Base-by-base conservation (phyloP, 2,329 filamentous ascomycete genomes). In the Alternaria atra region DNA sequence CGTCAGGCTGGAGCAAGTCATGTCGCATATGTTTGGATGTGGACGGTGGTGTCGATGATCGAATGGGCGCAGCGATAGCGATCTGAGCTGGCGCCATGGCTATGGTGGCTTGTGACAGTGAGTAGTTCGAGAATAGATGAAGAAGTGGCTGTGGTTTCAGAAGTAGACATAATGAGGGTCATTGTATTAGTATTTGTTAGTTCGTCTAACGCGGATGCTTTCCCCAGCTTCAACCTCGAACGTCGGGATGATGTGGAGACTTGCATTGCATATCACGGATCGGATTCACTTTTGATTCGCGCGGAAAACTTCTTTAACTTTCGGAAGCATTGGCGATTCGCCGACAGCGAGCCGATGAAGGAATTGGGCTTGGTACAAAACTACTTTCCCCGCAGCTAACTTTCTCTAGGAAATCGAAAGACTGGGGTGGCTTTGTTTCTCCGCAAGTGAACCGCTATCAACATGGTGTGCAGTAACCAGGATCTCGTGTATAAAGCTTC, bases 51-150 rank as follows among this genome's bases (percentile, higher is more conserved):
- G 20, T 32, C n/a, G 48, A 40, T 6, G 53, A 39, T 17, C 57
- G 50, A 52, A 50, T n/a, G 37, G 60, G 12, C 17, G 60, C 29
- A 12, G 67, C 56, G 13, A 69, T 17, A 17, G 64, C 64, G 42
- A 70, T 65, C 44, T 69, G 65, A 51, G 67, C 61, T 12, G 68
- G 68, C 37, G 68, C 68, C 68, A 70, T 71, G 12, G 32, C 39
- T 23, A 50, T 20, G 27, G 40, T 8, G 35, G 13, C 23, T n/a
- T 42, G n/a, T 29, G 20, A 29, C 20, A 35, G 43, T 20, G 13
- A 23, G 32, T 27, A 10, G 6, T 30, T 42, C 8, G 17, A 51
- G 29, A 8, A 6, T 17, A 32, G 4, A 32, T 2, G 44, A 25
- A 39, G 13, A 4, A 29, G 15, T 29, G 32, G 30, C 20, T 46